Conservation (phyloP, 257 asterid genomes). For the Apocynum venetum region DNA sequence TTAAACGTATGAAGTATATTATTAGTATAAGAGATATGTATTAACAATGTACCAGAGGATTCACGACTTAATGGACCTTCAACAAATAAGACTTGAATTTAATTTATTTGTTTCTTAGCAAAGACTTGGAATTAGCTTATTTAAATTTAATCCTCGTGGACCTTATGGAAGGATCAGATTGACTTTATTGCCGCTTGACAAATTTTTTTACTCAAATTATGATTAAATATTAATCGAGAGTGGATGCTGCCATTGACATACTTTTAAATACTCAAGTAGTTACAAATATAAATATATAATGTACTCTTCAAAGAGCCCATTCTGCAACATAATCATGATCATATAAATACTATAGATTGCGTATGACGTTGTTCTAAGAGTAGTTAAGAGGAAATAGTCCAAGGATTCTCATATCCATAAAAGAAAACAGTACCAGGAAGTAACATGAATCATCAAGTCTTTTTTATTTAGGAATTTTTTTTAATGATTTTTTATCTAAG, state of each 20-base stretch:
- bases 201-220: not conserved
- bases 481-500: too few species aligned
- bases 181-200: not conserved
- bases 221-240: not conserved
- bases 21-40: too few species aligned
- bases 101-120: not conserved
- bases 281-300: too few species aligned
- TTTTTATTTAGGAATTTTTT: too few species aligned
- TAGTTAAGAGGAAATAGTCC: not conserved
- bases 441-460: too few species aligned
- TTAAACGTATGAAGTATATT: too few species aligned
- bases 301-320: too few species aligned
- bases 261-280: not conserved
- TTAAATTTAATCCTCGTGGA: not conserved
- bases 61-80: too few species aligned
- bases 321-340: too few species aligned
- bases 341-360: not conserved
- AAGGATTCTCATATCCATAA: not conserved
- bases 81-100: too few species aligned
- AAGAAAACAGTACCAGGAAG: not conserved
- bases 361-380: not conserved
- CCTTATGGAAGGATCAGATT: not conserved
- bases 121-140: not conserved
- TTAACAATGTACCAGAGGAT: too few species aligned
- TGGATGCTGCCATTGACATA: not conserved